Conservation (phyloP, 2,329 filamentous ascomycete species). For the Dothideomycetes sp. region DNA sequence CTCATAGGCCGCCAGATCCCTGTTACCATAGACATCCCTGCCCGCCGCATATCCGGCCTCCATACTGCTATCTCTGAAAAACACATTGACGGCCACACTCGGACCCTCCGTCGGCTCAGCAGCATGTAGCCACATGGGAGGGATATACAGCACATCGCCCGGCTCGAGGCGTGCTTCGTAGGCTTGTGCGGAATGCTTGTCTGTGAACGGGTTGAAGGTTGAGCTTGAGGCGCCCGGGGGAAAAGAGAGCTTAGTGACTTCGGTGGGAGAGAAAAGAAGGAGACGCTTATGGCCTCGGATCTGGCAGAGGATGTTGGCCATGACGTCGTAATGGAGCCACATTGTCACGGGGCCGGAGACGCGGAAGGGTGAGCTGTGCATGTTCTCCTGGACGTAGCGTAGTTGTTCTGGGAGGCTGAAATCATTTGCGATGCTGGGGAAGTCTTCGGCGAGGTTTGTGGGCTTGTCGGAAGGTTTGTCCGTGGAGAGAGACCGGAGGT, state of each 20-base stretch:
- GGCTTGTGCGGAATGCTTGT: constrained; percentile 9
- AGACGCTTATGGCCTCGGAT: constrained; percentile 62
- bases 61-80: constrained; percentile 59
- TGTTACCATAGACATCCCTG: constrained; percentile 78
- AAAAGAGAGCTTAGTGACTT: constrained; percentile 60
- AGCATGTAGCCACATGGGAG: constrained; percentile 74
- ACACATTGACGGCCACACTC: constrained; percentile 79
- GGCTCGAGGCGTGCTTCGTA: constrained; percentile 55
- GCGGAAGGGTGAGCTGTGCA: constrained; percentile 68
- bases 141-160: constrained; percentile 71
- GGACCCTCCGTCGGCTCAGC: constrained; percentile 41
- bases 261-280: constrained; percentile 66
- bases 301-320: constrained; percentile 80
- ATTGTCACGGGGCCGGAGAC: constrained; percentile 72
- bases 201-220: constrained; percentile 56
- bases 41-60: constrained; percentile 58
- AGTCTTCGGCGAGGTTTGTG: constrained; percentile 61
- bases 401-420: constrained; percentile 59
- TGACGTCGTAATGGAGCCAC: constrained; percentile 89
- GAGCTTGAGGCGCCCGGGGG: constrained; percentile 72
- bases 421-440: constrained; percentile 56
- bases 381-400: constrained; percentile 44
- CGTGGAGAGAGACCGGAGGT: constrained; percentile 66
- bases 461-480: constrained; percentile 57
- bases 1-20: constrained; percentile 75